These are phyloP conservation scores for Acacia acuminata DNA, from an alignment of 306 rosid species.

Conservation along the genomic window DNA sequence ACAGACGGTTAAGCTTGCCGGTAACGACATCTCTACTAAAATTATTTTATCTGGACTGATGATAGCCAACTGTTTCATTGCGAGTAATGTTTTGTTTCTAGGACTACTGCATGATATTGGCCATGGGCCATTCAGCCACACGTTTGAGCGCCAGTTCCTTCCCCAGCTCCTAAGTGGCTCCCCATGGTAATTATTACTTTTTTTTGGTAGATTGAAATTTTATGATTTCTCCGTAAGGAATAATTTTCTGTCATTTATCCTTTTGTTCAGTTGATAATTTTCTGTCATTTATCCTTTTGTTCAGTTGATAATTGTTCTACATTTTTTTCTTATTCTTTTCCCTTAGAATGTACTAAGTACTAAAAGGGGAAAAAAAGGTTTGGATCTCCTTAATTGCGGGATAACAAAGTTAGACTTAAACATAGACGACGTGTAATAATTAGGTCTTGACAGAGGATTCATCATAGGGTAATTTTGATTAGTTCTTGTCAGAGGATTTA, in stretches of 20 bases:
- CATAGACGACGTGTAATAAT: neutral
- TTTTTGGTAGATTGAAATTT: slow-evolving; percentile 6
- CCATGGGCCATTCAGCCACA: slow-evolving; percentile 63
- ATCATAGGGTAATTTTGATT: neutral
- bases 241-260: neutral
- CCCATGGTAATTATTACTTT: slow-evolving; percentile 38
- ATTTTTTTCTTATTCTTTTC: too few species aligned
- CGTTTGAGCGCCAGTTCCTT: slow-evolving; percentile 51
- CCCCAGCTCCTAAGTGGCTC: slow-evolving; percentile 39
- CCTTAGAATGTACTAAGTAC: too few species aligned
- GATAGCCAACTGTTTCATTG: slow-evolving; percentile 27
- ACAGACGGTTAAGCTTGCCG: slow-evolving; percentile 52
- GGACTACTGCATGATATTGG: slow-evolving; percentile 62
- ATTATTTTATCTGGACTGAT: slow-evolving; percentile 17
- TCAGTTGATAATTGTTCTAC: too few species aligned
- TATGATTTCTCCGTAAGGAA: neutral
- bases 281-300: too few species aligned
- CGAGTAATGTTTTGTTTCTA: slow-evolving; percentile 17
- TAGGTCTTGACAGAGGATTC: too few species aligned
- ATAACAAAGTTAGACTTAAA: neutral
- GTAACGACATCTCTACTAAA: slow-evolving; percentile 36
- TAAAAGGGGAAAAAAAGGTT: too few species aligned
- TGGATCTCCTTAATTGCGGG: neutral
- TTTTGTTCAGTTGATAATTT: neutral
- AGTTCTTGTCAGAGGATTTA: slow-evolving; percentile 19